phyloP scores from a whole-genome alignment of 306 rosid genomes.

The Canavalia ensiformis region DNA sequence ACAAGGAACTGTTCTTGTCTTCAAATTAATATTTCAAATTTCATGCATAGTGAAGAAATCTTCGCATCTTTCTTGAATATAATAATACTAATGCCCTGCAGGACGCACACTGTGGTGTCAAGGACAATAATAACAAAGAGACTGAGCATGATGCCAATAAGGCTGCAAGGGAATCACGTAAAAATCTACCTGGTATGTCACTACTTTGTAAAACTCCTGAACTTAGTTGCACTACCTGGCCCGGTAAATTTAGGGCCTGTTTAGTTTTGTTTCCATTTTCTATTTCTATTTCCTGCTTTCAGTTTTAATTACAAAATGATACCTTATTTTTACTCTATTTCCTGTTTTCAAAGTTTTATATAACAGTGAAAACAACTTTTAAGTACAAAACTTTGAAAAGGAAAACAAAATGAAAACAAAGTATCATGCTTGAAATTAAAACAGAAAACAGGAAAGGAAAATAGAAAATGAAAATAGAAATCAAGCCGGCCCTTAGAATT shows the following conservation, averaged over 20 bases:
- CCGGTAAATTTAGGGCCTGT: background rate
- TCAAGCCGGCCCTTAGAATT: background rate
- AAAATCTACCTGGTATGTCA: slow-evolving; percentile 53
- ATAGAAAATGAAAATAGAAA: too few species aligned
- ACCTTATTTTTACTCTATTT: too few species aligned
- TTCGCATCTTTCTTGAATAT: slow-evolving; percentile 36
- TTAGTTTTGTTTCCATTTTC: too few species aligned
- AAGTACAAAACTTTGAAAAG: too few species aligned
- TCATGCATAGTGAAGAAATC: slow-evolving; percentile 11
- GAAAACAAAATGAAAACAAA: too few species aligned
- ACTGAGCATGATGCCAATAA: slow-evolving; percentile 44
- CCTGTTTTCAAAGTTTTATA: too few species aligned
- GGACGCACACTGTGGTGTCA: slow-evolving; percentile 41
- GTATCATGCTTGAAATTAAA: too few species aligned
- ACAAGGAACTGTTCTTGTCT: slow-evolving; percentile 14
- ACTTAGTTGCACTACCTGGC: background rate
- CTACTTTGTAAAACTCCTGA: slow-evolving; percentile 30
- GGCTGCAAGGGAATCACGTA: slow-evolving; percentile 46
- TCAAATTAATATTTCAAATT: background rate
- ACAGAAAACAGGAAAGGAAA: too few species aligned
- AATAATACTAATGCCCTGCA: slow-evolving; percentile 47
- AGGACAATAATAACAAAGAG: slow-evolving; percentile 47
- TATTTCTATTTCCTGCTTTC: too few species aligned
- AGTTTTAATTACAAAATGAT: too few species aligned
- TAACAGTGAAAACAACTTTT: too few species aligned